Percentiles rank a stretch among this genome's conserved stretches.
Evolutionary conservation across 2,329 filamentous ascomycete species (phyloP).

Genomic region (Ophiostoma ulmi): DNA sequence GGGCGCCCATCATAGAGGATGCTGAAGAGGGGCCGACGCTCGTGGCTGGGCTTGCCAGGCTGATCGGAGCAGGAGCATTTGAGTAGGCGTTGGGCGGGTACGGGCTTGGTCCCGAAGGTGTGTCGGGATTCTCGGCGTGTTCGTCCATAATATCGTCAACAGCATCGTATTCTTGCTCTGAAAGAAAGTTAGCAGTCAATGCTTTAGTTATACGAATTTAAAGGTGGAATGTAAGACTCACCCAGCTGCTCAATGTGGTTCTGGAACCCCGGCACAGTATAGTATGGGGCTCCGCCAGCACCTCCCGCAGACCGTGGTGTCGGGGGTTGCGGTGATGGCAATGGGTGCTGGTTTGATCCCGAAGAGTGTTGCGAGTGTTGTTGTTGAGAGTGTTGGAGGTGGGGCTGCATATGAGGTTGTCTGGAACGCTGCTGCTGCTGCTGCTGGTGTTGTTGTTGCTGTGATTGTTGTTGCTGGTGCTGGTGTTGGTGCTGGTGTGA

Average conservation of each 20-base stretch:
- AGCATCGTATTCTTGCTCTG: conserved; percentile 96
- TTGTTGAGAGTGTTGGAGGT: conserved; percentile 36
- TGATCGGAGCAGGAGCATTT: conserved; percentile 40
- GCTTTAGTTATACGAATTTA: no score
- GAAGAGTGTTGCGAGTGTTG: conserved; percentile 34
- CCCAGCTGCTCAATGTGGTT: conserved; percentile 94
- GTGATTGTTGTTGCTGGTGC: conserved; percentile 38
- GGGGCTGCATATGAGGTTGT: conserved; percentile 19
- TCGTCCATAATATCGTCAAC: conserved; percentile 86
- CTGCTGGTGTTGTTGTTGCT: conserved; percentile 26
- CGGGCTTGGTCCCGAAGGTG: conserved; percentile 58
- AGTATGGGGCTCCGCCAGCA: conserved; percentile 53
- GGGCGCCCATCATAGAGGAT: conserved; percentile 22
- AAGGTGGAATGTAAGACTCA: conserved; percentile 50
- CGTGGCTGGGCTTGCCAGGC: conserved; percentile 37
- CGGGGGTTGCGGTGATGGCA: conserved; percentile 26
- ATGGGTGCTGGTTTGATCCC: conserved; percentile 32
- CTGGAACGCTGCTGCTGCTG: conserved; percentile 24
- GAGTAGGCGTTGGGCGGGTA: conserved; percentile 56
- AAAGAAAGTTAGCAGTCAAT: conserved; percentile 17
- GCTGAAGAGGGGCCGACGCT: conserved; percentile 27
- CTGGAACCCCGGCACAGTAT: conserved; percentile 76
- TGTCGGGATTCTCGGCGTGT: conserved; percentile 57
- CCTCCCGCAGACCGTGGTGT: conserved; percentile 32
- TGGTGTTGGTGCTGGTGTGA: conserved; percentile 27